These are phyloP conservation scores for Quercus robur DNA, from an alignment of 306 rosid species.

Conservation along the genomic window DNA sequence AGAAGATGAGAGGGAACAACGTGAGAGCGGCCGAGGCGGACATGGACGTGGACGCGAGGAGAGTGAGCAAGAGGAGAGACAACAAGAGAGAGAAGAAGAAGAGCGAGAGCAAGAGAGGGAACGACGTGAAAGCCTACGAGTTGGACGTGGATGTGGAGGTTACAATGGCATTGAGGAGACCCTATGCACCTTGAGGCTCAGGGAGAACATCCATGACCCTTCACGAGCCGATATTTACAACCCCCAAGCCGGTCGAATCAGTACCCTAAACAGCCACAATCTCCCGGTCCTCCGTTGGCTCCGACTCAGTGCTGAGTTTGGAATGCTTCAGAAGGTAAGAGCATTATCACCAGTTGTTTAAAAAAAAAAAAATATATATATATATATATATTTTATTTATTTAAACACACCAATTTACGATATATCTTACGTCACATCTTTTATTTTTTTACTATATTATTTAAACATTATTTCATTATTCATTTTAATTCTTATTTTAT, in stretches of 20 bases:
- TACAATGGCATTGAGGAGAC: no score
- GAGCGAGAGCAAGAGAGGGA: no score
- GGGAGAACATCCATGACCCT: constrained; percentile 32
- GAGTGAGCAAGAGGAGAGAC: no score
- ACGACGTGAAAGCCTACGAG: not conserved
- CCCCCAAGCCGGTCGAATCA: constrained; percentile 43
- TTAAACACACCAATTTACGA: accelerated
- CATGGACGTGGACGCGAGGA: no score
- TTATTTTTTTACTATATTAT: no score
- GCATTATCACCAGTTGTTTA: accelerated
- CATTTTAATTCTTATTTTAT: no score
- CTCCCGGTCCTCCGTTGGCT: constrained; percentile 32
- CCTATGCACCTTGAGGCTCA: not conserved
- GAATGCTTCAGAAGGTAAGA: no score
- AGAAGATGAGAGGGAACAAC: not conserved
- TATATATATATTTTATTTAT: no score
- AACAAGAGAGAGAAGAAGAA: no score
- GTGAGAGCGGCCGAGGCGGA: not conserved
- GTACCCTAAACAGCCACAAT: constrained; percentile 24
- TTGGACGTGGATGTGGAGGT: not conserved
- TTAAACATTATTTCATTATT: no score
- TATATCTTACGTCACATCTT: accelerated
- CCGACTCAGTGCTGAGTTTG: no score
- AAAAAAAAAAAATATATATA: no score
- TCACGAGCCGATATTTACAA: constrained; percentile 37